Base-by-base conservation (phyloP, 2,329 filamentous ascomycete genomes). In the Epichloe typhina region DNA sequence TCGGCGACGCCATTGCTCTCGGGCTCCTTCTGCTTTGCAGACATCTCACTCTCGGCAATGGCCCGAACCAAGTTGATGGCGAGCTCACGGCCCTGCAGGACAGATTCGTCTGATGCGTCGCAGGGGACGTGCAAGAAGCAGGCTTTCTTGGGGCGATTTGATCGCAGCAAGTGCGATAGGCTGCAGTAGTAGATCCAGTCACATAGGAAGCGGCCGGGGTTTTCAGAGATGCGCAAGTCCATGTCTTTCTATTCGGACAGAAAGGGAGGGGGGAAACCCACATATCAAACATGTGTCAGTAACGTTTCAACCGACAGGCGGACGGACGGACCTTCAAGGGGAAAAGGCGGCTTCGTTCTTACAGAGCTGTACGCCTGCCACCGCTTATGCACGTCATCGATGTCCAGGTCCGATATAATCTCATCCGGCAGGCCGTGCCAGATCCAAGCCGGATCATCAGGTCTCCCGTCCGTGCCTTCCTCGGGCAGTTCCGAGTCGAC, bases 141-240 rank as follows among this genome's bases (percentile, higher is more conserved):
- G 5, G 85, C 79, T 51, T 75, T 75, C 50, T 68, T 68, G 19
- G 68, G 66, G 53, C 71, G 62, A 43, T 69, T 59, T 45, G 69
- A 64, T 60, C 73, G 75, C 58, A 68, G 70, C 37, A 80, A 66
- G 52, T 80, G 69, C 19, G 83, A 73, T 57, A 88, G 64, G 54
- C 80, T 85, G 6, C 79, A 80, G 65, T 81, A 88, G 64, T 84
- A 87, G 57, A 85, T 88, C 61, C 86, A 90, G 62, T 90, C 86
- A 66, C 86, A 90, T 15, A 89, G 71, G 63, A 84, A 90, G 19
- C 75, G 76, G 3, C 86, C 86, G 0, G 86, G 80, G 56, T 90
- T 82, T 42, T 81, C 75, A 0, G 83, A 88, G 39, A 85, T 69
- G 35, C 79, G 73, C 7, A 82, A 63, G 54, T 76, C 72, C 47